phyloP scores from a whole-genome alignment of 306 rosid genomes.

The Prinsepia uniflora region DNA sequence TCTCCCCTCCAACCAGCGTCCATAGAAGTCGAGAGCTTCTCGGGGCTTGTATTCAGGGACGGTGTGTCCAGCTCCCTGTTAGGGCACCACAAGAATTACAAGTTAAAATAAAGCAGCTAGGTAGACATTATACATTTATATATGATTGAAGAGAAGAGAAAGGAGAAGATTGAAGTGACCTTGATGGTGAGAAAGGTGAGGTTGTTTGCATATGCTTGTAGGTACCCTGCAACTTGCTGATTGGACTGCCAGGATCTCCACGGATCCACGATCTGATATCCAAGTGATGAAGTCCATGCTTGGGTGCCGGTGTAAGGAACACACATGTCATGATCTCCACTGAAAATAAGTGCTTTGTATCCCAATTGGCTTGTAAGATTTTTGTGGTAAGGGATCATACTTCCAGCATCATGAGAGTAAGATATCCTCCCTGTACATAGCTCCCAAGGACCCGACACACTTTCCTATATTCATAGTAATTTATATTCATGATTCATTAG shows the following conservation, averaged over 20 bases:
- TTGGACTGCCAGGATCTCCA: conserved; percentile 61
- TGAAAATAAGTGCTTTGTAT: conserved; percentile 55
- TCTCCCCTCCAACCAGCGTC: conserved; percentile 55
- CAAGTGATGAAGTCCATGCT: conserved; percentile 70
- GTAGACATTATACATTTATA: background rate
- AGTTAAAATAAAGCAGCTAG: background rate
- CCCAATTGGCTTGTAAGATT: conserved; percentile 49
- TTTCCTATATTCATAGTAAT: conserved; percentile 35
- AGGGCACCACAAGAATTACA: no score
- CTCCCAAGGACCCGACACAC: conserved; percentile 51
- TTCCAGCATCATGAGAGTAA: conserved; percentile 42
- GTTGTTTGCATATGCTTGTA: conserved; percentile 36
- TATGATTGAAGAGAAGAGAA: no score
- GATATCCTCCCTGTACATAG: conserved; percentile 46
- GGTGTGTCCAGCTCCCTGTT: conserved; percentile 73
- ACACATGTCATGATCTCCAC: conserved; percentile 85
- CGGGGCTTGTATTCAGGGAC: conserved; percentile 72
- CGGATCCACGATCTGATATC: conserved; percentile 49
- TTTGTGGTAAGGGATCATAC: conserved; percentile 73
- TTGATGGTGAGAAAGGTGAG: conserved; percentile 49
- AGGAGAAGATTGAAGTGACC: conserved; percentile 19
- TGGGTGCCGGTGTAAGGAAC: conserved; percentile 76
- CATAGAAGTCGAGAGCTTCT: conserved; percentile 64
- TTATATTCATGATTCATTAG: background rate
- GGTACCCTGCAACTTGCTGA: conserved; percentile 58